phyloP scores from a whole-genome alignment of 2,329 filamentous ascomycete species.

The Ophiostoma himal-ulmi region DNA sequence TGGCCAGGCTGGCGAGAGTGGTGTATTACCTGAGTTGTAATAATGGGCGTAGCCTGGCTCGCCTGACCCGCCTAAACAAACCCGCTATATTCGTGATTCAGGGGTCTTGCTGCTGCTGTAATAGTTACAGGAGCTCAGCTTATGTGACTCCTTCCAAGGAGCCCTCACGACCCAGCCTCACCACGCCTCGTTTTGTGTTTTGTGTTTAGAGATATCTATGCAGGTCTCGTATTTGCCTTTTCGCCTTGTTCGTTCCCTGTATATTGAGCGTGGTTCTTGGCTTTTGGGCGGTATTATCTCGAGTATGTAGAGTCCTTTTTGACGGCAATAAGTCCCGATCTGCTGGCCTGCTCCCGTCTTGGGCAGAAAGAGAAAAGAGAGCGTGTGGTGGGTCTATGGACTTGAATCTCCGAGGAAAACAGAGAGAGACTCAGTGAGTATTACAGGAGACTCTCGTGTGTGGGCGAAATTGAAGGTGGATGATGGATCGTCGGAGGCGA shows the following conservation, averaged over 20 bases:
- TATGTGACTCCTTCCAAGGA: background rate
- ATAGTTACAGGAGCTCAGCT: background rate
- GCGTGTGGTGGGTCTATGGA: too few relatives aligned
- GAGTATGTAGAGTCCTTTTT: background rate
- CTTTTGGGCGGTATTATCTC: background rate
- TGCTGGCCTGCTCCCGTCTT: background rate
- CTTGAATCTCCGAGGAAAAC: too few relatives aligned
- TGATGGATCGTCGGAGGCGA: background rate
- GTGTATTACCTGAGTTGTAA: background rate
- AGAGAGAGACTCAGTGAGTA: background rate
- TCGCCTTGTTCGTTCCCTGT: background rate
- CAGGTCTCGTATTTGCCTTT: background rate
- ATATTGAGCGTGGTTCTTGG: background rate
- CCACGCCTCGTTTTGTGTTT: constrained; percentile 6
- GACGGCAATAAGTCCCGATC: background rate
- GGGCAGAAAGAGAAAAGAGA: too few relatives aligned
- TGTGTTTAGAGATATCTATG: background rate
- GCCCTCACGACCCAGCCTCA: background rate
- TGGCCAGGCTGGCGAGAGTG: background rate
- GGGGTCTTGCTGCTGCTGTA: too few relatives aligned
- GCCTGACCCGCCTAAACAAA: background rate
- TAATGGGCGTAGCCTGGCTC: background rate
- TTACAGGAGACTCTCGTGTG: background rate
- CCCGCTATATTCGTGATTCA: background rate
- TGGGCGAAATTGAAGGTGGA: background rate